phyloP scores from a whole-genome alignment of 2,329 filamentous ascomycete species.

The Curvularia verruculosa region DNA sequence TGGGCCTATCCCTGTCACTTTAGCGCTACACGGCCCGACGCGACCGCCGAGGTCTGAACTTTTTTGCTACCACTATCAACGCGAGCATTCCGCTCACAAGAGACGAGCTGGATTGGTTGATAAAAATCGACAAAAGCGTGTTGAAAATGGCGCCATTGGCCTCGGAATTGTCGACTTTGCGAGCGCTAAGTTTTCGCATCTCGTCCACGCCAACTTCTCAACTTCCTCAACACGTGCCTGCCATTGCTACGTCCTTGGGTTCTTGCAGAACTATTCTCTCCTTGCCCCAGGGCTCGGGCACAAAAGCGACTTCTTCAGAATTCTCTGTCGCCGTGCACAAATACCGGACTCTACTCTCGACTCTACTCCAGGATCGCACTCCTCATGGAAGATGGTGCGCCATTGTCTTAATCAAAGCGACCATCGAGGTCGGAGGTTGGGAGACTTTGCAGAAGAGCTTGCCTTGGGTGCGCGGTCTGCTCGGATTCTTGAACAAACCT shows the following conservation, averaged over 20 bases:
- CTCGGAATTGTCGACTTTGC: constrained; percentile 40
- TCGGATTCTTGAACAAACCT: constrained; percentile 79
- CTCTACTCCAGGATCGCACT: constrained; percentile 77
- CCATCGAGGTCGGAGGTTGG: constrained; percentile 83
- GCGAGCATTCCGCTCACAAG: background rate
- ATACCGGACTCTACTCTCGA: constrained; percentile 77
- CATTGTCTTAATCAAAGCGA: constrained; percentile 77
- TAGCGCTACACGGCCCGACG: constrained; percentile 31
- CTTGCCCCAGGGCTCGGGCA: constrained; percentile 60
- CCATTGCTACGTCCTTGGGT: constrained; percentile 64
- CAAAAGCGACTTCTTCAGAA: constrained; percentile 69
- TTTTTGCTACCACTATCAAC: constrained; percentile 21
- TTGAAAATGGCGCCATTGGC: constrained; percentile 34
- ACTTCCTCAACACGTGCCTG: constrained; percentile 74
- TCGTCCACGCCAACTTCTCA: constrained; percentile 73
- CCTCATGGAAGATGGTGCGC: constrained; percentile 78
- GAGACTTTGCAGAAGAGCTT: constrained; percentile 75
- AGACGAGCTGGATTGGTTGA: background rate
- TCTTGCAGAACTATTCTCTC: constrained; percentile 67
- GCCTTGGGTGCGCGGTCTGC: constrained; percentile 77
- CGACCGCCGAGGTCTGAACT: constrained; percentile 32
- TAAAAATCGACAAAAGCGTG: background rate
- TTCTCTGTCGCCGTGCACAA: constrained; percentile 76
- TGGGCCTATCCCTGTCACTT: constrained; percentile 28
- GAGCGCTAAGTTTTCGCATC: constrained; percentile 68